These are phyloP conservation scores for Penicillium sp. DNA, from an alignment of 2,329 filamentous ascomycete genomes.

Conservation along the genomic window DNA sequence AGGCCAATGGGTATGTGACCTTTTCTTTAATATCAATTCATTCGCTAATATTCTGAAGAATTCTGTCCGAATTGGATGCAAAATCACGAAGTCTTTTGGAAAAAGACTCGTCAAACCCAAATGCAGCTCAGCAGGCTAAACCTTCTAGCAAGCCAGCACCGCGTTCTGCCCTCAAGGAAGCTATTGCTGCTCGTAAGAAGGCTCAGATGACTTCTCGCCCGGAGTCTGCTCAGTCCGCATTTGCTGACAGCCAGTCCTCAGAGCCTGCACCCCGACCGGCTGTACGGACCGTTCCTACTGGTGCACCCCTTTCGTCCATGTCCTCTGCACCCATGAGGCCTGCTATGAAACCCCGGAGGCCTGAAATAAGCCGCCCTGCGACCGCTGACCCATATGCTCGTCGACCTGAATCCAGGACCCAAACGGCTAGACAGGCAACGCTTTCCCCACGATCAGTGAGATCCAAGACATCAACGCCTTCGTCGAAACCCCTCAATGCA, in stretches of 20 bases:
- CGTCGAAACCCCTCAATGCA: slow-evolving; percentile 28
- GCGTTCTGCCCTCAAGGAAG: slow-evolving; percentile 69
- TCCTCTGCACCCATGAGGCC: slow-evolving; percentile 62
- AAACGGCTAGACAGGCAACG: slow-evolving; percentile 14
- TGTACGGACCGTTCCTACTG: slow-evolving; percentile 38
- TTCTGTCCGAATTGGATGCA: slow-evolving; percentile 75
- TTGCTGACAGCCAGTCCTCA: slow-evolving; percentile 44
- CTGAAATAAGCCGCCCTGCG: slow-evolving; percentile 38
- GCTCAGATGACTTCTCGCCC: slow-evolving; percentile 55
- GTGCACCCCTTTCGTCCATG: slow-evolving; percentile 43
- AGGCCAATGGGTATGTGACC: slow-evolving; percentile 68
- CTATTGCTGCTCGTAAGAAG: slow-evolving; percentile 80
- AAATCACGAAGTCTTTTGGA: slow-evolving; percentile 79
- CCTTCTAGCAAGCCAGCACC: not conserved
- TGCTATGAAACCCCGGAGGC: slow-evolving; percentile 35
- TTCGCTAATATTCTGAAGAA: slow-evolving; percentile 50
- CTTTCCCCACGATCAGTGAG: slow-evolving; percentile 26
- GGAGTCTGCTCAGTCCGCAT: slow-evolving; percentile 58
- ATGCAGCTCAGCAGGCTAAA: slow-evolving; percentile 21
- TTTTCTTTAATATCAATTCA: not conserved
- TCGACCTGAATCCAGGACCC: slow-evolving; percentile 48
- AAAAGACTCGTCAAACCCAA: slow-evolving; percentile 76
- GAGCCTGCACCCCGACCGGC: slow-evolving; percentile 35
- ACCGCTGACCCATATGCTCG: slow-evolving; percentile 37
- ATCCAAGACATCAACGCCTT: slow-evolving; percentile 34